Evolutionary conservation across 2,329 filamentous ascomycete genomes (phyloP).

Genomic region (Aspergillus fischeri): DNA sequence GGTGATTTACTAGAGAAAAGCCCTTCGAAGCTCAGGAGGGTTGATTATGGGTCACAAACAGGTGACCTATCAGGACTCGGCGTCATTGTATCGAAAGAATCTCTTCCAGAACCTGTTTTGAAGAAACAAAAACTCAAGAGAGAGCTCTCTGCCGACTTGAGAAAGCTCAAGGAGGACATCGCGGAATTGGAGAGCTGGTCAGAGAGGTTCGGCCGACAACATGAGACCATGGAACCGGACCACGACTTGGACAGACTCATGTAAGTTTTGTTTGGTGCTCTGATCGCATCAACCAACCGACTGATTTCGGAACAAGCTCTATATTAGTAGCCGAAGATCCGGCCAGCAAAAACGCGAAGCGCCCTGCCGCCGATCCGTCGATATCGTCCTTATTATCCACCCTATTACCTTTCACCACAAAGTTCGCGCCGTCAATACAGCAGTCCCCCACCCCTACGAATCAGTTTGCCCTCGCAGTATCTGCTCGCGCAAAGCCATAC

Average conservation of each 20-base stretch:
- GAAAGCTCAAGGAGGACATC: slow-evolving; percentile 57
- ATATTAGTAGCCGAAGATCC: slow-evolving; percentile 29
- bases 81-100: slow-evolving; percentile 4
- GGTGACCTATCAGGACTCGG: slow-evolving; percentile 7
- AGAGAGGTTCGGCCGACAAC: slow-evolving; percentile 46
- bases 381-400: slow-evolving; percentile 37
- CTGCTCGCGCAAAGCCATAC: slow-evolving; percentile 60
- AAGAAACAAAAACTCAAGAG: slow-evolving; percentile 53
- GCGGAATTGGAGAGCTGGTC: slow-evolving; percentile 55
- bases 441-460: slow-evolving; percentile 56
- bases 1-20: slow-evolving; percentile 23
- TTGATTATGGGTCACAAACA: slow-evolving; percentile 11
- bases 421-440: slow-evolving; percentile 16
- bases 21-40: slow-evolving; percentile 26
- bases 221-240: slow-evolving; percentile 27
- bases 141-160: slow-evolving; percentile 53
- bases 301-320: slow-evolving; percentile 18
- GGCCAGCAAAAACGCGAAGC: slow-evolving; percentile 18
- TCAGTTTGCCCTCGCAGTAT: slow-evolving; percentile 54
- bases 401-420: slow-evolving; percentile 39
- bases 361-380: slow-evolving; percentile 19
- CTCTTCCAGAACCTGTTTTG: slow-evolving; percentile 22
- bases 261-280: slow-evolving; percentile 21
- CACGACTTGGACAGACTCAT: slow-evolving; percentile 31
- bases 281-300: slow-evolving; percentile 13